Evolutionary conservation across 371 early-diverging fungal species (phyloP), one percentile per base, ranked within the genome.

Genomic region (Mortierella sp.): DNA sequence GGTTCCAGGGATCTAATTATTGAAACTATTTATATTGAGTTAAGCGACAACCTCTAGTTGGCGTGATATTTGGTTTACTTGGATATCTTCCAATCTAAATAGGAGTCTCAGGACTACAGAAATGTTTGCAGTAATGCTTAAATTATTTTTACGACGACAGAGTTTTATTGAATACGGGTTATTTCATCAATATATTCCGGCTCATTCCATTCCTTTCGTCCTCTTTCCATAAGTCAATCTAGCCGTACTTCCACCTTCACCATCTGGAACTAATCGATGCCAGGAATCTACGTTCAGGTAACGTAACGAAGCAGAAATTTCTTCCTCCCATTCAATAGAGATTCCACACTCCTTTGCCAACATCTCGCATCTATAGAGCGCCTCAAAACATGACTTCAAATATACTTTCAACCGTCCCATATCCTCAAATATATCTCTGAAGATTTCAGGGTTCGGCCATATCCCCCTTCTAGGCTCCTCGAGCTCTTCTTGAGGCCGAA

Each of bases 331-430:
- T 31, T 26, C 1, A 37, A 32, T 35, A 22, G 26, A 23, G 17
- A 12, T 45, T 5, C 66, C 62, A 29, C 53, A 62, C 17, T 72
- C 72, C 49, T 35, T 72, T 17, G 56, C 72, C 62, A 47, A 35
- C 72, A 72, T 66, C 54, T 72, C 72, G 29, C 54, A 42, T 32
- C 72, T 53, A 49, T 72, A 72, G 37, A 72, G 37, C 40, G 61
- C 66, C 15, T 61, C 72, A 53, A 72, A 66, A 47, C 72, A 72
- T 23, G 32, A 35, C 49, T 66, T 72, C 40, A 72, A 47, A 40
- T 72, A 66, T 31, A 66, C 61, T 57, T 66, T 72, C 54, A 72
- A 51, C 57, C 61, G 31, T 6, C 32, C 56, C 56, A 72, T 51
- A 29, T 66, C 72, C 37, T 40, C 61, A 72, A 72, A 72, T 22